Conservation (phyloP, 305 asterid genomes). For the Solanum hybrid region DNA sequence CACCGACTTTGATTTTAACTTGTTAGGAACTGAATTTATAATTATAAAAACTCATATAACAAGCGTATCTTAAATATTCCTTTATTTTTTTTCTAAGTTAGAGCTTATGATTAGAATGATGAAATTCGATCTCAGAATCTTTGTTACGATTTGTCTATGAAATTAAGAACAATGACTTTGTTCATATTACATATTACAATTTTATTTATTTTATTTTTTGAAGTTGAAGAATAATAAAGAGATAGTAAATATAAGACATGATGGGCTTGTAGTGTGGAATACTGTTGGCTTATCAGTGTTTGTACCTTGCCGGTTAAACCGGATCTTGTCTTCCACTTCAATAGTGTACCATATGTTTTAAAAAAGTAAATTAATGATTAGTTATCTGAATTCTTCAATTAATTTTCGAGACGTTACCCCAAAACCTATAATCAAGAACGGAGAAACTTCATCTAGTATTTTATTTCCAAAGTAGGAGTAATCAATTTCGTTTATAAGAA, state of each 20-base stretch:
- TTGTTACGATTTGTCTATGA: neutral
- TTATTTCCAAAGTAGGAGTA: neutral
- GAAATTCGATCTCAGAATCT: neutral
- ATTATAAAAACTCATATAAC: neutral
- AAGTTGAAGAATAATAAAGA: neutral
- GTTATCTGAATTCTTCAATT: neutral
- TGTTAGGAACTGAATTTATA: neutral
- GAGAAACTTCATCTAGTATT: neutral
- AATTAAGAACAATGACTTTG: neutral
- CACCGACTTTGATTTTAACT: neutral
- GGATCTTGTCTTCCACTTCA: conserved; percentile 21
- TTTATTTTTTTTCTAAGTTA: neutral
- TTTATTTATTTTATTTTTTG: neutral
- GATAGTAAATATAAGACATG: neutral
- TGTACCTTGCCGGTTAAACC: conserved; percentile 7
- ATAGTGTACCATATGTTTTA: neutral
- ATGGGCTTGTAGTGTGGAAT: neutral
- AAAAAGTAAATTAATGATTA: neutral
- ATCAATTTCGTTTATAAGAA: neutral
- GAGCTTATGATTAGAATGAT: neutral
- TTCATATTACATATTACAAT: neutral
- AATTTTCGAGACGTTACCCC: neutral
- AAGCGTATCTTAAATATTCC: neutral
- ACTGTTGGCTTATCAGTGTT: conserved; percentile 1
- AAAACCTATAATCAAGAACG: neutral